Percentiles rank a stretch among this genome's conserved stretches.
These are phyloP conservation scores for Powellomyces hirtus DNA, from an alignment of 192 early-diverging fungal genomes.

Conservation along the genomic window DNA sequence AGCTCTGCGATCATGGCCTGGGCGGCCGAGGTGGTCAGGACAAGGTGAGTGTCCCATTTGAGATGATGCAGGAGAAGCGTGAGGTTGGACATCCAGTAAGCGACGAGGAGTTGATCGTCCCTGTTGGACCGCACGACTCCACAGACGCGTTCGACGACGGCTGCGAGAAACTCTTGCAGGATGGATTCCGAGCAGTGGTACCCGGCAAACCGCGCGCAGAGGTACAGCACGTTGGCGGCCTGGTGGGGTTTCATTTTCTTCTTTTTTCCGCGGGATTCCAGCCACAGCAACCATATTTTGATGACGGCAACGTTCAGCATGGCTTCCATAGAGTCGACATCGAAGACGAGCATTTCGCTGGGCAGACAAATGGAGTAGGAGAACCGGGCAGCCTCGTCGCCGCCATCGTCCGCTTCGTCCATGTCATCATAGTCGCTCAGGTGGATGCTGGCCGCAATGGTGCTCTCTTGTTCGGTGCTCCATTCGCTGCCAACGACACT, in stretches of 20 bases:
- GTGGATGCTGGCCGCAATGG: not conserved
- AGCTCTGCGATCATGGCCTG: conserved; percentile 83
- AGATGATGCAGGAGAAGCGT: conserved; percentile 82
- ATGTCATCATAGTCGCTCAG: not conserved
- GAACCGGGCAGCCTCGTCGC: conserved; percentile 36
- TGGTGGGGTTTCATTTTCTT: conserved; percentile 50
- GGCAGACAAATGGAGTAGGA: conserved; percentile 79
- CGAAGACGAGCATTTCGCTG: conserved; percentile 97
- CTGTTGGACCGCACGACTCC: conserved; percentile 47
- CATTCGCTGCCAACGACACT: conserved; percentile 7
- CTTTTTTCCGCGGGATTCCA: conserved; percentile 22
- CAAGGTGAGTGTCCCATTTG: conserved; percentile 78
- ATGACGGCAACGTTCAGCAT: conserved; percentile 73
- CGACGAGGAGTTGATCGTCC: conserved; percentile 60
- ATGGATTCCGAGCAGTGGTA: conserved; percentile 74
- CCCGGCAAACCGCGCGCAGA: conserved; percentile 85
- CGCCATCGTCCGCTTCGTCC: not conserved
- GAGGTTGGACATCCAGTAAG: conserved; percentile 85
- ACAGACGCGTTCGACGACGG: conserved; percentile 56
- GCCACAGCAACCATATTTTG: conserved; percentile 52
- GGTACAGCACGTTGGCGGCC: conserved; percentile 83
- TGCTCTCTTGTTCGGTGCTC: conserved; percentile 16
- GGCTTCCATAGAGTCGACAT: conserved; percentile 63
- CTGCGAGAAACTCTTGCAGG: conserved; percentile 65
- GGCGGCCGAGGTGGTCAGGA: conserved; percentile 63